Evolutionary conservation across 164 flowering plant genomes (phyloP).

Genomic region (Brasenia schreberi): DNA sequence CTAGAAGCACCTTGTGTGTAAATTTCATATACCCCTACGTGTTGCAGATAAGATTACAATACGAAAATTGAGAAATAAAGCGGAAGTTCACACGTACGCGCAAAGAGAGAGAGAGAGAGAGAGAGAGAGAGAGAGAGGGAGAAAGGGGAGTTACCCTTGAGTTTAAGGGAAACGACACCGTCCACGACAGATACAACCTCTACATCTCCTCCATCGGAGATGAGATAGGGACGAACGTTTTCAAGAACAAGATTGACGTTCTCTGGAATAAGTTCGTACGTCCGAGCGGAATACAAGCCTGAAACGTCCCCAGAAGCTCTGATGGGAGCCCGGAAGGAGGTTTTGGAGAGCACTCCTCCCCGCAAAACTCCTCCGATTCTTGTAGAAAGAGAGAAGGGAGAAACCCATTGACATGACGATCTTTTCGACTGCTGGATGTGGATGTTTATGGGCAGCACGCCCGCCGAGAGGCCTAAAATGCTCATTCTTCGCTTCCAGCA

Average conservation of each 20-base stretch:
- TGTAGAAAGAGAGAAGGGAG: slow-evolving; percentile 1
- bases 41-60: too few relatives aligned
- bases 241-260: slow-evolving; percentile 88
- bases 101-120: too few relatives aligned
- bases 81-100: background rate
- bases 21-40: too few relatives aligned
- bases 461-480: slow-evolving; percentile 2
- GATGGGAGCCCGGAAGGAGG: slow-evolving; percentile 11
- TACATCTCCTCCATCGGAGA: slow-evolving; percentile 92
- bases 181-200: slow-evolving; percentile 88
- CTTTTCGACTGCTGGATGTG: background rate
- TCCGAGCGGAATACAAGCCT: slow-evolving; percentile 67
- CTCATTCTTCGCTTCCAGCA: background rate
- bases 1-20: too few relatives aligned
- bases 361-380: slow-evolving; percentile 2
- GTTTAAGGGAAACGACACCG: slow-evolving; percentile 67
- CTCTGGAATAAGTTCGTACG: slow-evolving; percentile 48
- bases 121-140: too few relatives aligned
- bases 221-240: slow-evolving; percentile 82
- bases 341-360: slow-evolving; percentile 7
- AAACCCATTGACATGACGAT: background rate
- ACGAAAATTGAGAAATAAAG: background rate
- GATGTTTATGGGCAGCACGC: slow-evolving; percentile 8
- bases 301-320: slow-evolving; percentile 14
- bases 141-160: slow-evolving; percentile 46